Evolutionary conservation across 495 filamentous ascomycete species (phyloP).

Genomic region (Cercophora newfieldiana): DNA sequence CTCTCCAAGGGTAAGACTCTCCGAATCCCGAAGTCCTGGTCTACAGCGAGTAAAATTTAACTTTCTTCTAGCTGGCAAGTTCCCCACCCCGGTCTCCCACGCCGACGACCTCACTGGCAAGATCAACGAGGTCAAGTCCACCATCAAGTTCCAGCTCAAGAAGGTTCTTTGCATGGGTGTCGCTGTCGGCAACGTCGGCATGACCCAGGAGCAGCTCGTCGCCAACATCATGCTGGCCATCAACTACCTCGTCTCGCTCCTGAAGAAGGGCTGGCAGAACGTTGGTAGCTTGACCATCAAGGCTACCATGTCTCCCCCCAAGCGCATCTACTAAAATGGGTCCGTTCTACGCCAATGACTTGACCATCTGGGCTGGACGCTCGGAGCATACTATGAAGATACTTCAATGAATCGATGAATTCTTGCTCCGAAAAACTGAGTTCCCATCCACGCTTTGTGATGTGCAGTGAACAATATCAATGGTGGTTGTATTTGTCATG

Average conservation of each 20-base stretch:
- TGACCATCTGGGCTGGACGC: neutral
- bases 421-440: neutral
- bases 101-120: conserved; percentile 86
- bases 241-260: conserved; percentile 97
- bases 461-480: too few species aligned
- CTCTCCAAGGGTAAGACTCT: conserved; percentile 82
- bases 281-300: conserved; percentile 99
- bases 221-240: conserved; percentile 95
- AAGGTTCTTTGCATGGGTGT: conserved; percentile 99
- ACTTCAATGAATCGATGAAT: conserved; percentile 3
- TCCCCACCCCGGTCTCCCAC: conserved; percentile 97
- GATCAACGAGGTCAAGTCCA: conserved; percentile 98
- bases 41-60: conserved; percentile 22
- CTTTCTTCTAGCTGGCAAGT: conserved; percentile 78
- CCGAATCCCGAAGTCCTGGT: neutral
- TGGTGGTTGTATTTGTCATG: too few species aligned
- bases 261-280: conserved; percentile 99
- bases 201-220: conserved; percentile 94
- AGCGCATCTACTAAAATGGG: conserved; percentile 80
- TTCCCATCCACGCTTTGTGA: too few species aligned
- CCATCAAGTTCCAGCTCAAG: conserved; percentile 99
- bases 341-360: conserved; percentile 8
- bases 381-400: conserved; percentile 1
- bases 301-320: conserved; percentile 97
- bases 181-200: conserved; percentile 95